These are phyloP conservation scores for Isatis tinctoria DNA, from an alignment of 345 rosid species.

Conservation along the genomic window DNA sequence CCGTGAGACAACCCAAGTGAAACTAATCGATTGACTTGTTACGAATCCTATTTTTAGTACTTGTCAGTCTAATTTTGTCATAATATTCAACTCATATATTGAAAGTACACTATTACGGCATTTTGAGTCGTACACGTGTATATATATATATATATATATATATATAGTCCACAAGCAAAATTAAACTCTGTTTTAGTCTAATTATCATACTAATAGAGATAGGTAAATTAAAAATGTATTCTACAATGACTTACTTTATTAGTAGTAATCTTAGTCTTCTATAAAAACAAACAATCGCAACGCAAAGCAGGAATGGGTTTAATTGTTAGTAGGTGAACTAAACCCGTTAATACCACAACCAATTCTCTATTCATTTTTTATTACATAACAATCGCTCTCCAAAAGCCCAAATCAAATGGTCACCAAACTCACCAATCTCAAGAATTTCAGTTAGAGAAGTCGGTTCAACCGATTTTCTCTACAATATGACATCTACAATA, in stretches of 20 bases:
- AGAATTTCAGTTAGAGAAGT: slow-evolving; percentile 26
- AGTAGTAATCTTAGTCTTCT: not conserved
- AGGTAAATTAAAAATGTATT: not conserved
- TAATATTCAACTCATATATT: not conserved
- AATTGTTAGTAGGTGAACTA: slow-evolving; percentile 29
- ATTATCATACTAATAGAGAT: not conserved
- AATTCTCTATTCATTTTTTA: not conserved
- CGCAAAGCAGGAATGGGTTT: not conserved
- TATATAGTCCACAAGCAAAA: not conserved
- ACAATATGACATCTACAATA: not conserved
- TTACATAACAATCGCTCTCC: not conserved
- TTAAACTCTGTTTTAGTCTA: not conserved
- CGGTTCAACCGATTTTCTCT: slow-evolving; percentile 21
- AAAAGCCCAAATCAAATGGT: slow-evolving; percentile 5
- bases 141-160: not conserved
- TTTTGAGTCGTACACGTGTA: not conserved
- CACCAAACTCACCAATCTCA: slow-evolving; percentile 33
- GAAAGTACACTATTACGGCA: not conserved
- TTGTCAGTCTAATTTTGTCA: not conserved
- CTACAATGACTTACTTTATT: not conserved
- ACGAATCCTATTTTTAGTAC: not conserved
- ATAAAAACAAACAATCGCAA: not conserved
- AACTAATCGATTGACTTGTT: not conserved
- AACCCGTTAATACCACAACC: slow-evolving; percentile 16
- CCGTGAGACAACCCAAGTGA: slow-evolving; percentile 17